Evolutionary conservation across 2,329 filamentous ascomycete genomes (phyloP), one percentile per base, ranked within the genome.

Genomic region (Lojkania enalia): DNA sequence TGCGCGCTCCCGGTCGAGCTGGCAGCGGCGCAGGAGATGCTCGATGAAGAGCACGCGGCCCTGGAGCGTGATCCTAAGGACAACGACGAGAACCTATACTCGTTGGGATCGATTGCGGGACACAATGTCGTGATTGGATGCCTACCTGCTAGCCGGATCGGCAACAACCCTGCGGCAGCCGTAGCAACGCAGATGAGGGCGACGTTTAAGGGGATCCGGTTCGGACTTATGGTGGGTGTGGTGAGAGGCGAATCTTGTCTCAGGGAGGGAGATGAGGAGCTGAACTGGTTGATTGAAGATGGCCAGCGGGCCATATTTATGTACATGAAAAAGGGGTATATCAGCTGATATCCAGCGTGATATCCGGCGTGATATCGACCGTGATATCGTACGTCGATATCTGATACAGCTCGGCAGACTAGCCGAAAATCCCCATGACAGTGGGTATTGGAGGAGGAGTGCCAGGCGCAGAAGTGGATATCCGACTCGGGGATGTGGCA

Each of bases 201-300:
- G 4, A 61, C 58, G 3, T 74, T 73, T 46, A 45, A 38, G 4
- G 29, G 16, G 2, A 69, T 74, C 21, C 60, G 53, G 15, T 60
- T 75, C 29, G 66, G 64, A 2, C 57, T 77, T 1, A 66, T 77
- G 63, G 72, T 77, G 1, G n/a, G n/a, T n/a, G n/a, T n/a, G n/a
- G n/a, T n/a, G n/a, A n/a, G n/a, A n/a, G n/a, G n/a, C n/a, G n/a
- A n/a, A n/a, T n/a, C n/a, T n/a, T n/a, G n/a, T n/a, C n/a, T n/a
- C n/a, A n/a, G n/a, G n/a, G n/a, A n/a, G n/a, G n/a, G n/a, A n/a
- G n/a, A n/a, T n/a, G n/a, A n/a, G n/a, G n/a, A n/a, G n/a, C n/a
- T n/a, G n/a, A n/a, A n/a, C n/a, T n/a, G n/a, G n/a, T n/a, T n/a
- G n/a, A n/a, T n/a, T n/a, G n/a, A n/a, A n/a, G n/a, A n/a, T n/a